Evolutionary conservation across 805 yeast species (phyloP), one percentile per base, ranked within the genome.

Genomic region (Sugiyamaella smithiae): DNA sequence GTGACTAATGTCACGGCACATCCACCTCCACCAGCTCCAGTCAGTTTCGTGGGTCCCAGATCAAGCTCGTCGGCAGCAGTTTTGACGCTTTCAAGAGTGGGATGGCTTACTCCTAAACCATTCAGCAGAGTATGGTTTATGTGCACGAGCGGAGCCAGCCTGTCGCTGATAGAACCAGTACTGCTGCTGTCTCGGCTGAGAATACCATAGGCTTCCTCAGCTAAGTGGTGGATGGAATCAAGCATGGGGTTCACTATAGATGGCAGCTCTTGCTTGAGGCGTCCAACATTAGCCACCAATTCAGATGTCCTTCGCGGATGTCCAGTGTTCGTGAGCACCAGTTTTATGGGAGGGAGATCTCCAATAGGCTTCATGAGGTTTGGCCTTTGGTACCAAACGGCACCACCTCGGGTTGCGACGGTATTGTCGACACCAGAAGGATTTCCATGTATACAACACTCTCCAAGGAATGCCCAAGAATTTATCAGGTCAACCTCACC

Each of bases 1-100:
- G 58, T 57, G 12, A 90, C 72, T 32, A 93, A 68, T 0, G 98
- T 93, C 48, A 93, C 84, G 8, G 98, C 96, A 72, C 99, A 93
- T 1, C 99, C 99, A 44, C 99, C 99, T 17, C 99, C 99, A 29
- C 99, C 99, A 0, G 99, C 99, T 36, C 99, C 99, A 0, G 99
- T 93, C 47, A 93, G 75, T 65, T 93, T 93, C 0, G 99, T 91
- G 50, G 85, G 81, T 5, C 99, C 99, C 14, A 93, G 66, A 3
- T 71, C 63, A 49, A 79, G 59, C 44, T 73, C 75, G 60, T 85
- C 90, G 20, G 88, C 76, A n/a, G 80, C 69, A 17, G 78, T 67
- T 59, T 81, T 84, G 24, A 91, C 80, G 44, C 74, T 71, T 63
- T 93, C 99, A 50, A 93, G 72, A n/a, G 84, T 75, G 6, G 97